phyloP scores from a whole-genome alignment of 2,329 filamentous ascomycete species.

The Colletotrichum sp. region DNA sequence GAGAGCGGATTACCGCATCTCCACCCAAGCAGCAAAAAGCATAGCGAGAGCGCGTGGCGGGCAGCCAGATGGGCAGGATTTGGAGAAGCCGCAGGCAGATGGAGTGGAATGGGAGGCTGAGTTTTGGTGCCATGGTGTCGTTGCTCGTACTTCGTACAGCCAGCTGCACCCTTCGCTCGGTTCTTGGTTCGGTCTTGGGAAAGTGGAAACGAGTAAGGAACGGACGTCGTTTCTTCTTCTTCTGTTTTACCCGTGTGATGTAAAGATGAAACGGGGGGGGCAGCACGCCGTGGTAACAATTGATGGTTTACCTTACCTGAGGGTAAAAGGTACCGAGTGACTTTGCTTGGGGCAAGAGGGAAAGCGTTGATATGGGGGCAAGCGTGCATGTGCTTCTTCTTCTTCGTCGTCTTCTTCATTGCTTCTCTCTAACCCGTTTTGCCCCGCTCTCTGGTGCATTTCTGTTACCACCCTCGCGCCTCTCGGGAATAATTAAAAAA shows the following conservation, averaged over 20 bases:
- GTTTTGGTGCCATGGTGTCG: neutral
- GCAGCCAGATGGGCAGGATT: neutral
- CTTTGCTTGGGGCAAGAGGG: neutral
- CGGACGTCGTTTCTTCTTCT: conserved; percentile 19
- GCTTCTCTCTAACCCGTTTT: neutral
- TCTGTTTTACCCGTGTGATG: conserved; percentile 1
- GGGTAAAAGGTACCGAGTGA: neutral
- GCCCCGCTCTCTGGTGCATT: neutral
- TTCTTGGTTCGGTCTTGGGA: neutral
- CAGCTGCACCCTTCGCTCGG: neutral
- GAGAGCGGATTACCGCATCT: neutral
- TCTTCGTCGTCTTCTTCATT: neutral
- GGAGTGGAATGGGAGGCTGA: neutral
- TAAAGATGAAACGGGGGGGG: conserved; percentile 15
- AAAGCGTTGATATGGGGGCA: neutral
- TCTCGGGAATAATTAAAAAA: neutral
- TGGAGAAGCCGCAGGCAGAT: neutral
- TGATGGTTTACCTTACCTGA: neutral
- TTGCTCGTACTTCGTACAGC: neutral
- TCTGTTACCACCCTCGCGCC: neutral
- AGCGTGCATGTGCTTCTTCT: neutral
- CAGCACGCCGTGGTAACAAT: neutral
- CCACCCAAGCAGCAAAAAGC: neutral
- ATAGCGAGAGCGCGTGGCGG: neutral
- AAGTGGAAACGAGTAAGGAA: conserved; percentile 15